phyloP scores from a whole-genome alignment of 2,329 filamentous ascomycete genomes.

The Geoglossum cookeanum region DNA sequence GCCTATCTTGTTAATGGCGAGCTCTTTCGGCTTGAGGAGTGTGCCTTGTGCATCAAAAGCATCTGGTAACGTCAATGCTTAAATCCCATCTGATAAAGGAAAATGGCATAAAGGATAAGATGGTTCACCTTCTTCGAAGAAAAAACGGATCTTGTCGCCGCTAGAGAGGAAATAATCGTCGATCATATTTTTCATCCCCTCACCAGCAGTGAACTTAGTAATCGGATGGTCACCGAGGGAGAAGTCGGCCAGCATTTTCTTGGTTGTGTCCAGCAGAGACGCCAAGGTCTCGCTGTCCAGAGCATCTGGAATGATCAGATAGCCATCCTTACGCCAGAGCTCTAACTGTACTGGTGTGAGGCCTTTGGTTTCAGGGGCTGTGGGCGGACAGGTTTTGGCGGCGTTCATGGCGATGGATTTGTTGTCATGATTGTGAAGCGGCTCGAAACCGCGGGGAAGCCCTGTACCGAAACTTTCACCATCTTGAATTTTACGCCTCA shows the following conservation, averaged over 20 bases:
- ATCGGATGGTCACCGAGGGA: constrained; percentile 70
- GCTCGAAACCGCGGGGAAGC: no score
- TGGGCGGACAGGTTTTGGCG: background rate
- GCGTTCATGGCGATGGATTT: background rate
- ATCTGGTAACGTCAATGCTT: constrained; percentile 27
- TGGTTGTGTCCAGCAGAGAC: constrained; percentile 54
- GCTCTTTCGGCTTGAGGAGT: constrained; percentile 60
- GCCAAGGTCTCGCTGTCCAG: constrained; percentile 46
- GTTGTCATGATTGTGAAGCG: no score
- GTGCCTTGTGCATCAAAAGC: constrained; percentile 50
- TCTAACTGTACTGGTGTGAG: constrained; percentile 54
- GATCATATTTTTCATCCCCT: constrained; percentile 37
- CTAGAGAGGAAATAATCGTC: constrained; percentile 86
- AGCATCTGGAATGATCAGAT: constrained; percentile 68
- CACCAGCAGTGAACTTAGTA: constrained; percentile 83
- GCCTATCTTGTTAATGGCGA: constrained; percentile 78
- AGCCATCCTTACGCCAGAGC: constrained; percentile 66
- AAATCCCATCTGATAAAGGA: background rate
- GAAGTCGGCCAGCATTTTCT: constrained; percentile 54
- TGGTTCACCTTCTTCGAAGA: constrained; percentile 60
- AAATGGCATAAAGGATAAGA: background rate
- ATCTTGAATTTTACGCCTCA: no score
- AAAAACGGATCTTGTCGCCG: constrained; percentile 86
- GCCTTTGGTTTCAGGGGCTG: constrained; percentile 20
- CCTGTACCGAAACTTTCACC: no score